These are phyloP conservation scores for Eutrema salsugineum DNA, from an alignment of 441 rosid genomes.

Conservation along the genomic window DNA sequence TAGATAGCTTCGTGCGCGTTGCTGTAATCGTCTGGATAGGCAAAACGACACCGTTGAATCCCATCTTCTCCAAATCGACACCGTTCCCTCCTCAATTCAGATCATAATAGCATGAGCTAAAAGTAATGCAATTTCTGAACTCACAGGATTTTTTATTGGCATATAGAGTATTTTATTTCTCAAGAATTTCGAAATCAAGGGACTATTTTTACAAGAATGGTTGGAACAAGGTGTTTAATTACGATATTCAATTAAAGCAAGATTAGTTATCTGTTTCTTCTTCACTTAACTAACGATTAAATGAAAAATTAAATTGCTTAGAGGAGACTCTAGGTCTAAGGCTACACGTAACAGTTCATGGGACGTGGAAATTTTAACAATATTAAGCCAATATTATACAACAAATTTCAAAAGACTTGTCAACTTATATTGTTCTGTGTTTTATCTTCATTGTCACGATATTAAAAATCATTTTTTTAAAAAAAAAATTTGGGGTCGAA, in stretches of 20 bases:
- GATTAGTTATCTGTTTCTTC: constrained; percentile 13
- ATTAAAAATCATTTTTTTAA: not conserved
- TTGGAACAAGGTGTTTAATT: not conserved
- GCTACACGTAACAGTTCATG: not conserved
- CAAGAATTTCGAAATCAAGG: not conserved
- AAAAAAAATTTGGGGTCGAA: too few species aligned
- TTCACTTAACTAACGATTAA: constrained; percentile 5
- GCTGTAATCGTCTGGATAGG: not conserved
- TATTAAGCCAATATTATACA: not conserved
- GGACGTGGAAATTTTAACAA: not conserved
- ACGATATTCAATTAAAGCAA: not conserved
- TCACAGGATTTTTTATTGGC: not conserved
- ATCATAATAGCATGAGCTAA: not conserved
- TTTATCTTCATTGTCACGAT: too few species aligned
- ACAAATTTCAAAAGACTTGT: not conserved
- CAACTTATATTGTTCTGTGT: too few species aligned
- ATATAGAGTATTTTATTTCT: not conserved
- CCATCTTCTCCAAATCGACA: not conserved
- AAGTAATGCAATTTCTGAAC: not conserved
- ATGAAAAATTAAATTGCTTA: not conserved
- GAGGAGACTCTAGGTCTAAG: not conserved
- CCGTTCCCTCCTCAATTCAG: not conserved
- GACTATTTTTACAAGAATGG: not conserved
- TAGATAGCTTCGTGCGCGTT: constrained; percentile 49
- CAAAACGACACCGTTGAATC: not conserved